Conservation (phyloP, 2,329 filamentous ascomycete genomes). For the Cytospora mali region DNA sequence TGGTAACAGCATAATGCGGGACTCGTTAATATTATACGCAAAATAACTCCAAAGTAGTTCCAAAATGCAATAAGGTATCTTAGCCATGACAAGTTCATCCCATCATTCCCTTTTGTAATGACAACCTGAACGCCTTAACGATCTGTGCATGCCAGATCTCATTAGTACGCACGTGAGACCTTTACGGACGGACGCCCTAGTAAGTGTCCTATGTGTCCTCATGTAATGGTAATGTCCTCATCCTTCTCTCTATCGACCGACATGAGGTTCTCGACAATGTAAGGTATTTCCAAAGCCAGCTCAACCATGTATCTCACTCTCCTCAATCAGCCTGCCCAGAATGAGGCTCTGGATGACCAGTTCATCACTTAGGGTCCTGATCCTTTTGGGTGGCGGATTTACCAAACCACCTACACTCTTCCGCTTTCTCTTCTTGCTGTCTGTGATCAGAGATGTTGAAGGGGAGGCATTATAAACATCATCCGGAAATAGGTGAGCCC, state of each 20-base stretch:
- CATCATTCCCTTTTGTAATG: neutral
- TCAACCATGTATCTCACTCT: slow-evolving; percentile 47
- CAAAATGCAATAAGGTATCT: neutral
- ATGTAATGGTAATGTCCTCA: neutral
- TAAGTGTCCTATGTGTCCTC: neutral
- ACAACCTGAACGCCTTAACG: neutral
- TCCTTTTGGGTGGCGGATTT: slow-evolving; percentile 48
- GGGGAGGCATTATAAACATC: neutral
- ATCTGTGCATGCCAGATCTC: neutral
- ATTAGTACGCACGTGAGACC: neutral
- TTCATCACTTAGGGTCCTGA: slow-evolving; percentile 78
- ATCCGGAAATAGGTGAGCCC: slow-evolving; percentile 32
- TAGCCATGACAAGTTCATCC: neutral
- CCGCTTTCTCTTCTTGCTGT: slow-evolving; percentile 46
- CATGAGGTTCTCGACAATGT: neutral
- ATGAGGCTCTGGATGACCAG: slow-evolving; percentile 92
- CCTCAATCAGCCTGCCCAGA: slow-evolving; percentile 74
- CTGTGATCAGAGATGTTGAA: neutral
- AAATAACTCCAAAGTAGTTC: neutral
- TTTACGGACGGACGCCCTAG: no score
- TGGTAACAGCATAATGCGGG: neutral
- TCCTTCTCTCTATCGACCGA: neutral
- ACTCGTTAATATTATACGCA: neutral
- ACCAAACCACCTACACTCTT: slow-evolving; percentile 40
- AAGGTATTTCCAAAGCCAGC: no score